Base-by-base conservation (phyloP, 805 yeast genomes). In the Blastobotrys terrestris region DNA sequence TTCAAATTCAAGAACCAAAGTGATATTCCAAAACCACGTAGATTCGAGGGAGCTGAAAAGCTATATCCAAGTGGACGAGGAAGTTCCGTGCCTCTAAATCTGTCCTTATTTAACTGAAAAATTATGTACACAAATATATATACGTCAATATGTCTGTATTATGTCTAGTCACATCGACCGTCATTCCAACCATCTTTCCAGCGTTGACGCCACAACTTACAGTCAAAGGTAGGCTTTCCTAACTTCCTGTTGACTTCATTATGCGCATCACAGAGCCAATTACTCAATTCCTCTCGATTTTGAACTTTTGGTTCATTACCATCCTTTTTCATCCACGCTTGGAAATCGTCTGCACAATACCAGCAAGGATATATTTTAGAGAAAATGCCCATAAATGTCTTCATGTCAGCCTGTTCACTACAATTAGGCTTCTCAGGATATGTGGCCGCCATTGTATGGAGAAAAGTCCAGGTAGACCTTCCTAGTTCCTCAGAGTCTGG, bases 21-120 rank as follows among this genome's bases (percentile, higher is more conserved):
- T 44, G 85, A 88, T 20, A 72, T 94, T 45, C 98, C 99, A 0
- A 81, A 81, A 60, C 98, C 99, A n/a, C 76, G 98, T 59, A 77
- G 78, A 48, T 89, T 86, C 63, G 81, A 78, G 50, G 86, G 83
- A 2, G 77, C 77, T 46, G 78, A 78, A 54, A 90, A 92, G 66
- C 72, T 90, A 58, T 94, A 94, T 70, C 97, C 98, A 15, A 87
- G 96, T 69, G 98, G 98, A 13, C 78, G 96, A 60, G 98, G 98
- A 2, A 80, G 90, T 26, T 87, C 96, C 35, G 94, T 91, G 39
- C 97, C 97, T 0, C 71, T 91, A 56, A 81, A 87, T 59, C 72
- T 91, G 52, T 67, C 76, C 15, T 50, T 69, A 22, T 71, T 62
- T 56, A 53, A 62, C 16, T 65, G 44, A 15, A 18, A n/a, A n/a